Conservation (phyloP, 2,329 filamentous ascomycete species). For the Neophaeococcomyces mojaviensis region DNA sequence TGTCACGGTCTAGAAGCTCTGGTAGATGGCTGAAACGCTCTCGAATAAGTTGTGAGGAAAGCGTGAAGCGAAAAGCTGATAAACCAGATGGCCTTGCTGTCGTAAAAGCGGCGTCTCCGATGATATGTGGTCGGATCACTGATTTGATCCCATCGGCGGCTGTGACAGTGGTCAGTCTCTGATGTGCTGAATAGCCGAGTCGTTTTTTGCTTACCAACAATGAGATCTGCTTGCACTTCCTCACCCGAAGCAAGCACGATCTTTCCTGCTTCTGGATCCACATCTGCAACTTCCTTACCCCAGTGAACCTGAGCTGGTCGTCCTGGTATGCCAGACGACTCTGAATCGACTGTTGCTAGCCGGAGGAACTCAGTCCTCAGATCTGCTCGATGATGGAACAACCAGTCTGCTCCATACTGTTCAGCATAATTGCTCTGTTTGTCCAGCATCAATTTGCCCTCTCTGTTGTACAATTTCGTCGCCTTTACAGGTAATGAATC, state of each 20-base stretch:
- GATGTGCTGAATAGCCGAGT: too few relatives aligned
- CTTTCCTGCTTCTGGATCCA: neutral
- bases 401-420: constrained; percentile 9
- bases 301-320: constrained; percentile 2
- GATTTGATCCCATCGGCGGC: constrained; percentile 17
- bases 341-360: constrained; percentile 6
- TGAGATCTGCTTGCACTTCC: too few relatives aligned
- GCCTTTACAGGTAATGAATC: neutral
- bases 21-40: too few relatives aligned
- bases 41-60: too few relatives aligned
- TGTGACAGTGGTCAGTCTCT: too few relatives aligned
- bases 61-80: too few relatives aligned
- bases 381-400: constrained; percentile 10
- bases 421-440: neutral
- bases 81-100: neutral
- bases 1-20: too few relatives aligned
- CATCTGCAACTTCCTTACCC: neutral
- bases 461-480: neutral
- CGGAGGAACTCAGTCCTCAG: constrained; percentile 11
- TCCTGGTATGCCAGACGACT: constrained; percentile 6
- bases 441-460: constrained; percentile 1
- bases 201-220: too few relatives aligned
- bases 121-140: constrained; percentile 9
- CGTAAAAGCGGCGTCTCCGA: constrained; percentile 8
- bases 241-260: neutral